Conservation (phyloP, 108 stramenopile species). For the Fistulifera solaris region DNA sequence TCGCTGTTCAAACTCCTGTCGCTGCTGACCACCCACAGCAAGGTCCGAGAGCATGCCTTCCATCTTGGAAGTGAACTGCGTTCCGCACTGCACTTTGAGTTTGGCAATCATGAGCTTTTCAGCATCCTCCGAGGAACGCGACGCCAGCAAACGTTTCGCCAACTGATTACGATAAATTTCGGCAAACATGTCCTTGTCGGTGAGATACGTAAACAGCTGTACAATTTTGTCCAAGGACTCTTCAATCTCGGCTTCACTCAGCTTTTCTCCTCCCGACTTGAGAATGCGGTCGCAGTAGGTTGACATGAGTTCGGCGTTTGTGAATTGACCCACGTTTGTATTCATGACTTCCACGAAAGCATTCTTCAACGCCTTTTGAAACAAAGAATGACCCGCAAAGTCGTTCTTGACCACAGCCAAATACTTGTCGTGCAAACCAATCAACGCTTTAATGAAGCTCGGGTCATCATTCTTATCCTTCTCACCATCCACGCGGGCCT, state of each 20-base stretch:
- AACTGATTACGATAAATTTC: conserved; percentile 98
- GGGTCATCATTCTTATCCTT: conserved; percentile 95
- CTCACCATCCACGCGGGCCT: conserved; percentile 78
- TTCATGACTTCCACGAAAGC: conserved; percentile 98
- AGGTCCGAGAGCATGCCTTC: conserved; percentile 99
- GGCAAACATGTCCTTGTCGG: conserved; percentile 98
- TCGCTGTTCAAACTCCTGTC: conserved; percentile 79
- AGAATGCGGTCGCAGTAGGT: conserved; percentile 97
- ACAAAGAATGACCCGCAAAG: conserved; percentile 87
- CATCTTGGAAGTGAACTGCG: conserved; percentile 99
- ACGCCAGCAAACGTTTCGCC: conserved; percentile 94
- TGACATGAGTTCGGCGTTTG: conserved; percentile 96
- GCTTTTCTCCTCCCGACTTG: conserved; percentile 97
- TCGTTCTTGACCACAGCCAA: conserved; percentile 83
- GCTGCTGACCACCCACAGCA: conserved; percentile 89
- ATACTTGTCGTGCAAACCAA: conserved; percentile 96
- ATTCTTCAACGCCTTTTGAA: conserved; percentile 99
- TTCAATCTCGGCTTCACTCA: conserved; percentile 93
- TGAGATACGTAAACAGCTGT: conserved; percentile 94
- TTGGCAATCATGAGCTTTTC: conserved; percentile 99
- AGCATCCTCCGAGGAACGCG: conserved; percentile 94
- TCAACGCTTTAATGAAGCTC: conserved; percentile 91
- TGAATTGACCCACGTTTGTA: conserved; percentile 89
- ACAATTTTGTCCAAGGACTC: conserved; percentile 88
- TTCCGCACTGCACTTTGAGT: conserved; percentile 96